Percentiles rank a stretch among this genome's conserved stretches.
These are phyloP conservation scores for Nicotiana paniculata DNA, from an alignment of 257 asterid genomes.

Conservation along the genomic window DNA sequence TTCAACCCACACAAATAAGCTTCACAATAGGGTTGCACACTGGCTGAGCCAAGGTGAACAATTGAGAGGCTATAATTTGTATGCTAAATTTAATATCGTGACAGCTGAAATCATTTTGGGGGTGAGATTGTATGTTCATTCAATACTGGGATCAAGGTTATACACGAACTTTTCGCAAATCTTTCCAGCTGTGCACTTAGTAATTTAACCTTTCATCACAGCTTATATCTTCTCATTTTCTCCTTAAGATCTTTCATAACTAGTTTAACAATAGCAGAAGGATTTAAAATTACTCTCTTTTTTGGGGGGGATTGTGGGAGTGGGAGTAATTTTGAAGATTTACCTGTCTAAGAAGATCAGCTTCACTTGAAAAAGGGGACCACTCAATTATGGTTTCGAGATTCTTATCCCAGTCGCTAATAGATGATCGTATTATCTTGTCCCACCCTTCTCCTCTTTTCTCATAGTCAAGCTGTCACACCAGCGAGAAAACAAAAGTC, in stretches of 20 bases:
- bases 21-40: not conserved
- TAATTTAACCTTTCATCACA: not conserved
- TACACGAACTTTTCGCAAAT: not conserved
- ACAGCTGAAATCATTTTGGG: not conserved
- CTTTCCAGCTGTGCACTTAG: not conserved
- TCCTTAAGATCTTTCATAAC: not conserved
- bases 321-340: not conserved
- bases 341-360: conserved; percentile 86
- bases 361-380: conserved; percentile 91
- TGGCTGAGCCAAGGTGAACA: not conserved
- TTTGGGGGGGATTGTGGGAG: not conserved
- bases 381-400: conserved; percentile 72
- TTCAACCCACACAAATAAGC: not conserved
- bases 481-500: not conserved
- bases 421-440: conserved; percentile 35
- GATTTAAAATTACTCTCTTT: not conserved
- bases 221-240: not conserved
- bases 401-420: conserved; percentile 49
- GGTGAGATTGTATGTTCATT: not conserved
- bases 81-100: not conserved
- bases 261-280: not conserved
- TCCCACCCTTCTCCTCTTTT: conserved; percentile 49
- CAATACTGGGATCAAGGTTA: not conserved
- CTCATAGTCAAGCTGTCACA: conserved; percentile 58
- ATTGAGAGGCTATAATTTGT: not conserved